Conservation (phyloP, 768 basidiomycete species). For the Lentinula guzmanii region DNA sequence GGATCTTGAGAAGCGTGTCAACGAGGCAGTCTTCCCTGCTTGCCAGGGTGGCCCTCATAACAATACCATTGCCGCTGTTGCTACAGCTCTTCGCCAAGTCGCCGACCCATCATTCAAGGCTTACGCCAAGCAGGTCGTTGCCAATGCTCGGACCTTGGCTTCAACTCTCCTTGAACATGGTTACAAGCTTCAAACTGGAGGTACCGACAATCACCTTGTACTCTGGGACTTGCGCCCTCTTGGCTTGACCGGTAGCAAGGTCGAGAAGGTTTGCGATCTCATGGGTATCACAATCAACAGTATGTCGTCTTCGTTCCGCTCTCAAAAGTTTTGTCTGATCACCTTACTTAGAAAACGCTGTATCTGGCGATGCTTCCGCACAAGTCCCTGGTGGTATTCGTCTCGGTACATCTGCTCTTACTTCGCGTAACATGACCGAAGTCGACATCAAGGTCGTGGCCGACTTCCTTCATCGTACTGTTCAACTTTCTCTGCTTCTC, state of each 20-base stretch:
- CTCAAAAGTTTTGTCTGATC: not conserved
- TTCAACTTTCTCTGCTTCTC: constrained; percentile 82
- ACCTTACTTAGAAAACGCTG: constrained; percentile 73
- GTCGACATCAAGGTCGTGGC: constrained; percentile 84
- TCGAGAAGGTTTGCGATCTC: constrained; percentile 97
- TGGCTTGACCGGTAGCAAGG: constrained; percentile 94
- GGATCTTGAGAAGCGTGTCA: constrained; percentile 95
- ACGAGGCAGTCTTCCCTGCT: constrained; percentile 98
- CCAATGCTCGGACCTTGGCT: constrained; percentile 79
- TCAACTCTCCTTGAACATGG: constrained; percentile 65
- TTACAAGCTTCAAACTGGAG: constrained; percentile 95
- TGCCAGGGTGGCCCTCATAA: constrained; percentile 99
- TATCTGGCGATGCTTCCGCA: constrained; percentile 93
- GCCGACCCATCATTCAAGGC: constrained; percentile 82
- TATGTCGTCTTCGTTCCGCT: constrained; percentile 28
- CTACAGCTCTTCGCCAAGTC: constrained; percentile 88
- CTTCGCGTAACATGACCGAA: constrained; percentile 91
- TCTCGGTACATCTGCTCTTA: constrained; percentile 89
- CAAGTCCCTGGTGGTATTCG: constrained; percentile 97
- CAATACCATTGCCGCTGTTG: constrained; percentile 91
- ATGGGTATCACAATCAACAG: constrained; percentile 97
- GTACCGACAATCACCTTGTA: constrained; percentile 96
- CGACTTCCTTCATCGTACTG: constrained; percentile 87
- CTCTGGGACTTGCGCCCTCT: constrained; percentile 97
- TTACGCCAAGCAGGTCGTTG: constrained; percentile 93